These are phyloP conservation scores for Phytophthora macrochlamydospora DNA, from an alignment of 352 stramenopile species.

Conservation along the genomic window DNA sequence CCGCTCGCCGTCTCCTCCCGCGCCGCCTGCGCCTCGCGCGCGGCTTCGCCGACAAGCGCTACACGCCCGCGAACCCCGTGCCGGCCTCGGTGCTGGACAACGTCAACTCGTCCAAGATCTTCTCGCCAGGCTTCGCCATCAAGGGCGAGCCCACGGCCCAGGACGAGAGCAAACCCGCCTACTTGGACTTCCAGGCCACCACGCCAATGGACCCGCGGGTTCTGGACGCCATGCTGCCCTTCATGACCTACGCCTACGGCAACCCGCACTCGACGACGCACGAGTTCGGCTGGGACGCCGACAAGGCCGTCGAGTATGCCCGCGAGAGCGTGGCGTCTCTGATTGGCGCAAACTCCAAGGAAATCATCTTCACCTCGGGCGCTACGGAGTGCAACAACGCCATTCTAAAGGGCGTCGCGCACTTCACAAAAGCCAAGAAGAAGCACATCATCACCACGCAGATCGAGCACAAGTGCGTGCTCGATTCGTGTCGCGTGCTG, in stretches of 20 bases:
- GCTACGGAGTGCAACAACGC: conserved; percentile 99
- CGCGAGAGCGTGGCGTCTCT: conserved; percentile 90
- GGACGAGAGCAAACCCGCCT: conserved; percentile 81
- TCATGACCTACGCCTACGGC: conserved; percentile 96
- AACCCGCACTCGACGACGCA: conserved; percentile 99
- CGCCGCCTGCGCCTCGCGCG: conserved; percentile 16
- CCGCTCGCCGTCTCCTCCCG: conserved; percentile 14
- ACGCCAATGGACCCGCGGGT: conserved; percentile 98
- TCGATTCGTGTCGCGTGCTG: conserved; percentile 97
- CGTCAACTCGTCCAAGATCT: conserved; percentile 74
- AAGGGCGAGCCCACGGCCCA: conserved; percentile 52
- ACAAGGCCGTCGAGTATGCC: conserved; percentile 94
- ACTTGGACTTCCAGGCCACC: conserved; percentile 97
- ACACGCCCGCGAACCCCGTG: conserved; percentile 81
- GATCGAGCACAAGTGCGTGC: conserved; percentile 97
- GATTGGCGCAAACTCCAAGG: conserved; percentile 96
- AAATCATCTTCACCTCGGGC: conserved; percentile 99
- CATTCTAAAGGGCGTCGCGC: conserved; percentile 97
- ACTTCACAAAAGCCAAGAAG: conserved; percentile 96
- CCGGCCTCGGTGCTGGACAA: conserved; percentile 88
- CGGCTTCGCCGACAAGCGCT: conserved; percentile 76
- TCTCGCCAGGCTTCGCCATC: conserved; percentile 84
- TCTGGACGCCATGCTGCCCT: conserved; percentile 98
- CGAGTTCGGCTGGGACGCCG: conserved; percentile 98
- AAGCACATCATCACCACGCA: conserved; percentile 99